Conservation (phyloP, 768 basidiomycete species). For the Glaciozyma martinii region DNA sequence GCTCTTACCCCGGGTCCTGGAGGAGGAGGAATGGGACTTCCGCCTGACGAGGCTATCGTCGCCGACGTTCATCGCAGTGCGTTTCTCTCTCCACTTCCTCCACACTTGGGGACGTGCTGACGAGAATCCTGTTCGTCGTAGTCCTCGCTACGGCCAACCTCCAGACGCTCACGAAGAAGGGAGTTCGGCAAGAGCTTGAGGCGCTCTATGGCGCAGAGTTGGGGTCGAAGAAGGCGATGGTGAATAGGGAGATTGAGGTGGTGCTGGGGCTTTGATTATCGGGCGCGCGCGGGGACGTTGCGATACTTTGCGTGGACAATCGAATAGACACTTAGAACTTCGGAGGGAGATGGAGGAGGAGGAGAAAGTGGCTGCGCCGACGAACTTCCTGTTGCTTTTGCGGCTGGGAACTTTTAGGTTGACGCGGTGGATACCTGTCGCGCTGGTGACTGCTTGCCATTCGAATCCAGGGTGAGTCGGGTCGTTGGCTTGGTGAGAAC, state of each 20-base stretch:
- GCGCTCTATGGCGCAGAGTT: conserved; percentile 45
- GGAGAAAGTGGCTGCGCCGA: too few species aligned
- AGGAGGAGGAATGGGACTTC: neutral
- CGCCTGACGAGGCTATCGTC: neutral
- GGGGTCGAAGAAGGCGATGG: conserved; percentile 37
- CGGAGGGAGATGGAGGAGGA: too few species aligned
- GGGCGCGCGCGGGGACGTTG: too few species aligned
- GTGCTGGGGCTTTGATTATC: conserved; percentile 31
- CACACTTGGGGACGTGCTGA: neutral
- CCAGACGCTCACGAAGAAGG: conserved; percentile 84
- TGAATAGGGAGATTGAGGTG: conserved; percentile 39
- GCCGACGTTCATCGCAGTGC: neutral
- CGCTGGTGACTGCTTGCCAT: too few species aligned
- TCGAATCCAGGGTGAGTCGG: too few species aligned
- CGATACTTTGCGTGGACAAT: too few species aligned
- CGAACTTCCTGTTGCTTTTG: too few species aligned
- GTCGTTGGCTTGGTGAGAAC: too few species aligned
- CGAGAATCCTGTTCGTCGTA: conserved; percentile 49
- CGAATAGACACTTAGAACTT: too few species aligned
- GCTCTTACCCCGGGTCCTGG: neutral
- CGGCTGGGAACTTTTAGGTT: too few species aligned
- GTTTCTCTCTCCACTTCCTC: neutral
- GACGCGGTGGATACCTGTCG: too few species aligned
- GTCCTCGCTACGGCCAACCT: conserved; percentile 72
- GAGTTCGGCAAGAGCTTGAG: conserved; percentile 74